phyloP scores from a whole-genome alignment of 805 yeast genomes.

The Candida pini region DNA sequence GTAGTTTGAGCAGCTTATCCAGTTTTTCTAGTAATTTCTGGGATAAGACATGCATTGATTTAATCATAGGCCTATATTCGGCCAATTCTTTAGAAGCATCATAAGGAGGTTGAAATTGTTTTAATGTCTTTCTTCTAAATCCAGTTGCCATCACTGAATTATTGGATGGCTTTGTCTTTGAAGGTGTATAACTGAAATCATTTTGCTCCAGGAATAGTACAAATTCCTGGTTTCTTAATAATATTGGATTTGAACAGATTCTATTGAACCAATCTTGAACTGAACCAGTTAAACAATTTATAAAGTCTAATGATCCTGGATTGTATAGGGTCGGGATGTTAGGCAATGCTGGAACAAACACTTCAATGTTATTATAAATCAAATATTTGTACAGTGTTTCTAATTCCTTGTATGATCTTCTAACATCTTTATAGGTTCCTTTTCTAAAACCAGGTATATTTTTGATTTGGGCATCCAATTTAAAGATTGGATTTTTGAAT shows the following conservation, averaged over 20 bases:
- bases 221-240: constrained; percentile 83
- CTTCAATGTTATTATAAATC: constrained; percentile 79
- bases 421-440: constrained; percentile 59
- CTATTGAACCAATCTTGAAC: constrained; percentile 87
- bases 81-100: constrained; percentile 81
- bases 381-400: constrained; percentile 71
- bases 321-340: constrained; percentile 71
- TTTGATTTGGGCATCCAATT: constrained; percentile 52
- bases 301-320: constrained; percentile 78
- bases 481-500: constrained; percentile 72
- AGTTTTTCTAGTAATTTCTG: constrained; percentile 46
- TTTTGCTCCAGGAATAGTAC: constrained; percentile 52
- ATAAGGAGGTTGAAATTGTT: constrained; percentile 87
- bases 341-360: constrained; percentile 89
- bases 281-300: constrained; percentile 43
- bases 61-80: constrained; percentile 80
- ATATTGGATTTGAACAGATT: constrained; percentile 66
- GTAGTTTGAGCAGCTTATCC: constrained; percentile 53
- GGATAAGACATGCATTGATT: constrained; percentile 58
- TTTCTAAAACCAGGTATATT: constrained; percentile 77
- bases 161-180: constrained; percentile 33
- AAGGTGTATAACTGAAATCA: constrained; percentile 33
- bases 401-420: constrained; percentile 78
- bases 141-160: constrained; percentile 69
- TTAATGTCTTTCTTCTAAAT: constrained; percentile 77